Conservation (phyloP, 2,329 filamentous ascomycete species). For the Periconia digitata region DNA sequence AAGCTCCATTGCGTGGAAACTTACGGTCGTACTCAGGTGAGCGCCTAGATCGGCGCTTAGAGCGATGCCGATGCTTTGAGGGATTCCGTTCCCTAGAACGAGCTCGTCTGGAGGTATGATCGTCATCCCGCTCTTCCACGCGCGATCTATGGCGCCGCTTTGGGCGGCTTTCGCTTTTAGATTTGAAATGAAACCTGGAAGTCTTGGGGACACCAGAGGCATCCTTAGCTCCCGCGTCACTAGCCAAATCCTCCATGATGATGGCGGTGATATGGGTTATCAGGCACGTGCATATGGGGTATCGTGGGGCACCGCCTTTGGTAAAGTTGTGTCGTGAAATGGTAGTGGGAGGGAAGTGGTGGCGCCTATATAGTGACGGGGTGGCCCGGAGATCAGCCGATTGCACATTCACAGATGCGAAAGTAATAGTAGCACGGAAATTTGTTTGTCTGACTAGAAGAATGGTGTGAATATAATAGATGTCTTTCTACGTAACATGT, state of each 20-base stretch:
- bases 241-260: conserved; percentile 34
- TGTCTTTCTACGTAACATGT: too few species aligned
- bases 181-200: conserved; percentile 46
- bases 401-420: too few species aligned
- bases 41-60: conserved; percentile 17
- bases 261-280: conserved; percentile 9
- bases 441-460: too few species aligned
- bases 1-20: conserved; percentile 30
- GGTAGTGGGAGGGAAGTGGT: conserved; percentile 1
- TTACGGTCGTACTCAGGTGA: conserved; percentile 20
- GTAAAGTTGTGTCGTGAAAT: background rate
- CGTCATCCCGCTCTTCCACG: conserved; percentile 8
- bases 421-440: too few species aligned
- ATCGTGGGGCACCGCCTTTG: background rate
- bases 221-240: conserved; percentile 17
- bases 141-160: conserved; percentile 17
- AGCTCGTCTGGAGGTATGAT: conserved; percentile 15
- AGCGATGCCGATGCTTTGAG: conserved; percentile 16
- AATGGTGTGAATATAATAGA: too few species aligned
- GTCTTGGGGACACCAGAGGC: conserved; percentile 29
- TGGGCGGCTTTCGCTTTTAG: conserved; percentile 22
- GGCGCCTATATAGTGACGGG: too few species aligned
- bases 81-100: conserved; percentile 12
- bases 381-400: too few species aligned
- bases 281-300: background rate